Base-by-base conservation (phyloP, 495 filamentous ascomycete genomes). In the Penicillium desertorum region DNA sequence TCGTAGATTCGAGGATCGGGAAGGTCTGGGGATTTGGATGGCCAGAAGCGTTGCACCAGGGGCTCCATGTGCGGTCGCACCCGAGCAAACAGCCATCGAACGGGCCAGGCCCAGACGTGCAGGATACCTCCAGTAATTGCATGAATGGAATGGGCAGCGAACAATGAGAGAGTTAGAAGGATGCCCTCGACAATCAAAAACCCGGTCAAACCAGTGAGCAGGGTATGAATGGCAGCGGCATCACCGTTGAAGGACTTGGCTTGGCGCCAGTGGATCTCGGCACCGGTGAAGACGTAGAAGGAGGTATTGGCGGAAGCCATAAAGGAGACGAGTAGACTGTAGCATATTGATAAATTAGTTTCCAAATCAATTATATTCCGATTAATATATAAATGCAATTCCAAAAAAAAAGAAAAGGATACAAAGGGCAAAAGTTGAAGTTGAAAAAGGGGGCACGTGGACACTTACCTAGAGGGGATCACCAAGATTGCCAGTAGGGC, bases 191-290 rank as follows among this genome's bases (percentile, higher is more conserved):
- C 68, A 17, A 75, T 70, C 12, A 76, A 49, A 47, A 73, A 74
- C 4, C 72, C 69, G 14, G 71, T 72, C 53, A 76, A 49, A 0
- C 74, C 74, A 12, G 74, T 67, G 17, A 76, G 62, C 0, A 76
- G 58, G 12, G 72, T 75, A 17, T 66, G 65, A 5, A 73, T 64
- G 17, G 71, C 72, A 23, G 74, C 72, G 10, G 71, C 68, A 57
- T 75, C 71, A 22, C 60, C 63, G 41, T 69, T 67, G 54, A 74
- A 72, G 49, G 64, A 62, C 37, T 64, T 68, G 42, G 71, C 72
- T 45, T 75, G 72, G 54, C 64, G 61, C 74, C 74, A 76, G 63
- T 76, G 72, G 29, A 76, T 75, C 50, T 76, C 74, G 39, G 74
- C 69, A 3, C 74, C 74, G 29, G 68, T 72, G 7, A 69, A 66